A percentile compares a stretch with the other conserved stretches of the same genome.
Conservation (phyloP, 495 filamentous ascomycete species). For the Xylaria venustula region DNA sequence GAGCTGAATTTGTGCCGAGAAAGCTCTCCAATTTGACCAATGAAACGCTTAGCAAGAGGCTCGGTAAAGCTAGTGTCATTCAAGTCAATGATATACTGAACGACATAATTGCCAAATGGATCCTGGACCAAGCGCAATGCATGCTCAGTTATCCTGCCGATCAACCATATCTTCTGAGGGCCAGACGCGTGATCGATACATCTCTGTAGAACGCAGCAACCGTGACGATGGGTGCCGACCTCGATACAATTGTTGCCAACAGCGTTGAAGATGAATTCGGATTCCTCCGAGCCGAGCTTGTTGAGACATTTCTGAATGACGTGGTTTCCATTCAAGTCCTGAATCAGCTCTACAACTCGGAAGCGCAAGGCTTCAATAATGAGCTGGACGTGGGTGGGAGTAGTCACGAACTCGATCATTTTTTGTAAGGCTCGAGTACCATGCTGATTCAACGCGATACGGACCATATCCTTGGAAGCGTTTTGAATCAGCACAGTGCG, state of each 20-base stretch:
- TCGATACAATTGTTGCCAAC: conserved; percentile 82
- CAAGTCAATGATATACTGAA: conserved; percentile 96
- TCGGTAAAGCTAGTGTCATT: conserved; percentile 79
- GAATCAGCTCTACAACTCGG: conserved; percentile 87
- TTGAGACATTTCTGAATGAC: conserved; percentile 99
- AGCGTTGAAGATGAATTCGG: conserved; percentile 94
- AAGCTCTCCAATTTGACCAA: conserved; percentile 66
- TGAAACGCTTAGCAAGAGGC: conserved; percentile 76
- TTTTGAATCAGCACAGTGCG: conserved; percentile 89
- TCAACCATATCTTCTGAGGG: conserved; percentile 80
- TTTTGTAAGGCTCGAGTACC: conserved; percentile 95
- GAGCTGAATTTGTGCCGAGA: conserved; percentile 99
- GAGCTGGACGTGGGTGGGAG: conserved; percentile 69
- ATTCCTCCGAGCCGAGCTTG: conserved; percentile 75
- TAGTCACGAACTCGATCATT: conserved; percentile 97
- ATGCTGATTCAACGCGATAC: conserved; percentile 93
- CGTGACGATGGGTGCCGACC: conserved; percentile 95
- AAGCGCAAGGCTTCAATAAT: conserved; percentile 76
- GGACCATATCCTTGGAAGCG: conserved; percentile 77
- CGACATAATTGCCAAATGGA: conserved; percentile 96
- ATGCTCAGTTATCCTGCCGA: conserved; percentile 78
- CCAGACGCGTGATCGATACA: conserved; percentile 97
- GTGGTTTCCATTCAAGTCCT: conserved; percentile 97
- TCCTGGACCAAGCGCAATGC: conserved; percentile 86
- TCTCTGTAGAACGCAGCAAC: conserved; percentile 95